Base-by-base conservation (phyloP, 192 early-diverging fungal genomes). In the Lobosporangium transversale region DNA sequence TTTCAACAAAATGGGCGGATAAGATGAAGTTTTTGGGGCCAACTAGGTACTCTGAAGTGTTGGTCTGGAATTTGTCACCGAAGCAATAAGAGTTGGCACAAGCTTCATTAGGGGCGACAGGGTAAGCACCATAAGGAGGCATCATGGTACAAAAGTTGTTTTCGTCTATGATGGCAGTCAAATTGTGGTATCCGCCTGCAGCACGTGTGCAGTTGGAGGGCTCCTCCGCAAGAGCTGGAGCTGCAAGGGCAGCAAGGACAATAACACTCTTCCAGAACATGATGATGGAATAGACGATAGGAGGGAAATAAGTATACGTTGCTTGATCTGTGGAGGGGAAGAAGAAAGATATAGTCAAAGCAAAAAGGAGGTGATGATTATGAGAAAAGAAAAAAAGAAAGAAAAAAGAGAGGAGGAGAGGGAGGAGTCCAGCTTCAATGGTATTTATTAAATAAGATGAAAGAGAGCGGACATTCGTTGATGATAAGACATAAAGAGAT, bases 61-160 rank as follows among this genome's bases (percentile, higher is more conserved):
- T 29, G 20, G 37, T 43, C n/a, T n/a, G n/a, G 51, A 14, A 43
- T 50, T 33, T 14, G 20, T 18, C 7, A 6, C 59, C 59, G 9
- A 62, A 31, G 21, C 68, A 70, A 45, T 70, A 56, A 29, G 60
- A 60, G 14, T 23, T n/a, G 11, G 52, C 68, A 35, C 68, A 70
- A 1, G 51, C 68, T 36, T 70, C 68, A 43, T 62, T 35, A 36
- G 59, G 51, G 53, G 68, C 68, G 14, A 70, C 68, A 6, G 52
- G 30, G n/a, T 54, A 18, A 35, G 44, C 40, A 31, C 58, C 68
- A 21, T 49, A 54, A 7, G 58, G 50, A 12, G 68, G 44, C 37
- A 70, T n/a, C 53, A 70, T 62, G 18, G 68, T 70, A 32, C 68
- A 70, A 36, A 70, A 70, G 9, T 47, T 45, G 32, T 30, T 21